phyloP scores from a whole-genome alignment of 2,329 filamentous ascomycete species.

The Dothiorella sarmentorum region DNA sequence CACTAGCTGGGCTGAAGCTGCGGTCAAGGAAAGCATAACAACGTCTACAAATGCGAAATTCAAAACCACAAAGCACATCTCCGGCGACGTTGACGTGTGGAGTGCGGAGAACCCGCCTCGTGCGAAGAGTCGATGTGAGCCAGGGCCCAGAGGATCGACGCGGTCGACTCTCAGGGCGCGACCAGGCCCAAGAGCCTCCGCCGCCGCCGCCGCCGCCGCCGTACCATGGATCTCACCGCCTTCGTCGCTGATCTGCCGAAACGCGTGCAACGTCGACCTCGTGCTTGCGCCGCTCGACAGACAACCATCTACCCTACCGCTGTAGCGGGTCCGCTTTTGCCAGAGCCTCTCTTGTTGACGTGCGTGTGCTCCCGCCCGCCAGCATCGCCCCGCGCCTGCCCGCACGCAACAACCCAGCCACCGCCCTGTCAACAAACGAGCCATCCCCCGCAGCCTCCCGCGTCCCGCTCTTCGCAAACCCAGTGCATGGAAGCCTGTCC shows the following conservation, averaged over 20 bases:
- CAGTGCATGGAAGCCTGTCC: not conserved
- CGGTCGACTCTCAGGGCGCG: not conserved
- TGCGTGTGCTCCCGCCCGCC: not conserved
- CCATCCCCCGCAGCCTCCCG: constrained; percentile 15
- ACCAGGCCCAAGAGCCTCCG: not conserved
- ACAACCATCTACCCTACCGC: not conserved
- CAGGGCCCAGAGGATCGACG: not conserved
- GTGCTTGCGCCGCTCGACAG: constrained; percentile 10
- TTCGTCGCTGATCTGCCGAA: constrained; percentile 8
- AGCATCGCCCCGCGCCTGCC: not conserved
- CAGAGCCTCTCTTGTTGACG: not conserved
- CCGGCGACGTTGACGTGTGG: too few relatives aligned
- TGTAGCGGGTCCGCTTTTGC: not conserved
- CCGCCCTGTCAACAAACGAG: not conserved
- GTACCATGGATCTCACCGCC: constrained; percentile 1
- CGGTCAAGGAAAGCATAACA: too few relatives aligned
- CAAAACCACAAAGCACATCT: too few relatives aligned
- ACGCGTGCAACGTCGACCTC: constrained; percentile 15
- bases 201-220: too few relatives aligned
- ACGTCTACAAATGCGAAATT: too few relatives aligned
- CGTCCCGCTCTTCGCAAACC: not conserved
- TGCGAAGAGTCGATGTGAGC: too few relatives aligned
- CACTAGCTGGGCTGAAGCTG: too few relatives aligned
- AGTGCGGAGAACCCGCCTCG: too few relatives aligned
- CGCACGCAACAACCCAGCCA: not conserved